Evolutionary conservation across 2,329 filamentous ascomycete species (phyloP).

Genomic region (Colletotrichum sp.): DNA sequence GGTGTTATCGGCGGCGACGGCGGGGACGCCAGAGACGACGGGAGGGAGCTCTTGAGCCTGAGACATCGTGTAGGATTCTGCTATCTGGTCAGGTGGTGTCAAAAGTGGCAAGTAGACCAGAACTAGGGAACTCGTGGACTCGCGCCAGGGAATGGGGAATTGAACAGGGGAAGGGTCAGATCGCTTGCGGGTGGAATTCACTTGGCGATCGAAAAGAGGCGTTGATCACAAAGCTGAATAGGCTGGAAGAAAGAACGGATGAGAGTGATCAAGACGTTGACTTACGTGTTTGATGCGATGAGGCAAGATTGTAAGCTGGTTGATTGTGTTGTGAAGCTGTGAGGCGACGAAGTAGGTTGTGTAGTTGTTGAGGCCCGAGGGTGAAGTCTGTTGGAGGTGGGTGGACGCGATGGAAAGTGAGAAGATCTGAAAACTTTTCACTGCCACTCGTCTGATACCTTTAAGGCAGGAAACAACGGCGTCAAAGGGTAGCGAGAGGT

Average conservation of each 20-base stretch:
- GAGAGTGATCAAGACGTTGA: accelerated
- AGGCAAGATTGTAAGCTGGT: not conserved
- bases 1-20: not conserved
- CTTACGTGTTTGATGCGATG: not conserved
- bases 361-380: not conserved
- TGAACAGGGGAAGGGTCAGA: too few relatives aligned
- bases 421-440: not conserved
- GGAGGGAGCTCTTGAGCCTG: not conserved
- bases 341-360: not conserved
- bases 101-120: too few relatives aligned
- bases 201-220: too few relatives aligned
- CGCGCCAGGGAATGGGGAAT: too few relatives aligned
- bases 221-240: not conserved
- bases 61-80: not conserved
- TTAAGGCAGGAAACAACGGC: not conserved
- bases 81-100: too few relatives aligned
- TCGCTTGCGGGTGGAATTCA: accelerated
- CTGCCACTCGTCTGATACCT: accelerated
- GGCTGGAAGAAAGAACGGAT: not conserved
- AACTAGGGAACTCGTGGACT: too few relatives aligned
- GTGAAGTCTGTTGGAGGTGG: not conserved
- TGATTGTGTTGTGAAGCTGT: accelerated
- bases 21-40: not conserved
- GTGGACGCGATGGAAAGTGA: not conserved
- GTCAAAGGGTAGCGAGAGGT: not conserved